A percentile compares a stretch with the other conserved stretches of the same genome.
phyloP scores from a whole-genome alignment of 2,329 filamentous ascomycete species.

The Parastagonospora avenae region DNA sequence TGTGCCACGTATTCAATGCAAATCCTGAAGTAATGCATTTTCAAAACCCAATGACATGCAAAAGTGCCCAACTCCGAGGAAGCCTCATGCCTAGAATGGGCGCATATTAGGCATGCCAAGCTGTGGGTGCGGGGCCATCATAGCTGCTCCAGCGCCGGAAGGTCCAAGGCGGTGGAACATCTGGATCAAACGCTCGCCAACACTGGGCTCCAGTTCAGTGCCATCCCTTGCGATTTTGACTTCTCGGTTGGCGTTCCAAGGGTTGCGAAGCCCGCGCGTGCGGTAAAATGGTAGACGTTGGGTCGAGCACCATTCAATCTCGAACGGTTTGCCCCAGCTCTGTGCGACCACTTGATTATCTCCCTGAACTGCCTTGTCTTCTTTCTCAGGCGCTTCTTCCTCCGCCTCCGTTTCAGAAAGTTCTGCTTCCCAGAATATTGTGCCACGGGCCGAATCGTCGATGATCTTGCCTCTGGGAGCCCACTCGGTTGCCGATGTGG shows the following conservation, averaged over 20 bases:
- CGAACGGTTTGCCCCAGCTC: slow-evolving; percentile 89
- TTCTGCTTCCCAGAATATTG: slow-evolving; percentile 94
- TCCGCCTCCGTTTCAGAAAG: slow-evolving; percentile 59
- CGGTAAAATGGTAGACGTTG: slow-evolving; percentile 84
- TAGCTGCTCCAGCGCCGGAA: slow-evolving; percentile 24
- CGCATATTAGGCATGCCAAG: slow-evolving; percentile 37
- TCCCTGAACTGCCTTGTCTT: slow-evolving; percentile 46
- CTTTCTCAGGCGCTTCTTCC: slow-evolving; percentile 51
- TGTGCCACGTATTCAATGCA: not conserved
- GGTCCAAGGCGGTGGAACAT: slow-evolving; percentile 67
- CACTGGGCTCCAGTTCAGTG: slow-evolving; percentile 84
- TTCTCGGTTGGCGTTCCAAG: slow-evolving; percentile 93
- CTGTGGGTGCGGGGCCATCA: slow-evolving; percentile 23
- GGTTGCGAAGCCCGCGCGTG: slow-evolving; percentile 84
- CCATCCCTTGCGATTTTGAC: slow-evolving; percentile 96
- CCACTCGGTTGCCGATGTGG: slow-evolving; percentile 76
- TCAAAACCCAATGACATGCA: slow-evolving; percentile 4
- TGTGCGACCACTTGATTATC: slow-evolving; percentile 53
- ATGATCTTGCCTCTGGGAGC: slow-evolving; percentile 86
- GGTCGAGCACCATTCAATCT: slow-evolving; percentile 87
- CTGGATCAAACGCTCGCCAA: slow-evolving; percentile 76
- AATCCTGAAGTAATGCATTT: not conserved
- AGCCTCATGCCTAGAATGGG: slow-evolving; percentile 24
- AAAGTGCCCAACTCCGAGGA: not conserved
- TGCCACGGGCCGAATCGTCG: slow-evolving; percentile 89